Evolutionary conservation across 805 yeast species (phyloP), one percentile per base, ranked within the genome.

Genomic region (Teunomyces cretensis): DNA sequence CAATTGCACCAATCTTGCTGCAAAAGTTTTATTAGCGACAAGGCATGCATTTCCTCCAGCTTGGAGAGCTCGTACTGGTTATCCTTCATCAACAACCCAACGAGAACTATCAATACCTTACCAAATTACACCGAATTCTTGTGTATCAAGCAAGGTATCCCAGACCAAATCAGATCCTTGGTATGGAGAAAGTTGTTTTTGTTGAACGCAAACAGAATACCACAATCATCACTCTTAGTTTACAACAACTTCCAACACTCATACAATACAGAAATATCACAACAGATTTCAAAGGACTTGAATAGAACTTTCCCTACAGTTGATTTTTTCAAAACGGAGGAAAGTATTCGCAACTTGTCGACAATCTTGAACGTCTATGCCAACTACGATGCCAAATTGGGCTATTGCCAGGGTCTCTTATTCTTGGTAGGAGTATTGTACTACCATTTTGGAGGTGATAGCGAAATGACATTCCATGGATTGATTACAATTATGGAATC

Each of bases 341-440:
- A 66, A 14, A 79, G 80, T 16, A 71, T 77, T 43, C 49, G 56
- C 8, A 67, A 69, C 50, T 73, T 82, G 45, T 81, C 80, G 31
- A 74, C 75, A 22, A 75, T 82, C 26, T 65, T 82, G 48, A 79
- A 82, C 45, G 86, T 84, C 1, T 82, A 78, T 53, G 79, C 83
- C 40, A 78, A 81, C 50, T 82, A 79, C 55, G 86, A 82, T 61
- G 73, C 74, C 42, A 84, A 81, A 52, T 76, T 82, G 52, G 88
- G 88, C 9, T 82, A 82, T 55, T 82, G 88, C 57, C 88, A 82
- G 58, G 88, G 88, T 6, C 64, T 83, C 14, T 74, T 83, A 19
- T 83, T 83, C 53, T 64, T 82, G 37, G 85, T 81, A 9, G 86
- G 84, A 2, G 80, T 82, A 4, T 63, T 82, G 31, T 68, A 76